A percentile compares a stretch with the other conserved stretches of the same genome.
Conservation (phyloP, 257 asterid genomes). For the Mentha longifolia region DNA sequence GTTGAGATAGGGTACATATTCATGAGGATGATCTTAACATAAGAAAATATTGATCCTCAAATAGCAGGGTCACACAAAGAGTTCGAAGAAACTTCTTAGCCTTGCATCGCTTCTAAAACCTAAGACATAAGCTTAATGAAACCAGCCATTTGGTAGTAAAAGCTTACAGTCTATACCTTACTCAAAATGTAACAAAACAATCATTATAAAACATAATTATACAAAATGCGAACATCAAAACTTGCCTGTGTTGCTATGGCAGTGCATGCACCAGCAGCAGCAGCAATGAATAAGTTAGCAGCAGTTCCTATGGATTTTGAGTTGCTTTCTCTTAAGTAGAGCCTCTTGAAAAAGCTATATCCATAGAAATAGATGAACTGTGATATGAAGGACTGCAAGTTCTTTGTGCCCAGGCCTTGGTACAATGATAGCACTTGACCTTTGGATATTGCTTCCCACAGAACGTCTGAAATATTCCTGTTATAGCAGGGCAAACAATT, state of each 20-base stretch:
- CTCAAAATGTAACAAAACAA: constrained; percentile 1
- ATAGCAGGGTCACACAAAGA: constrained; percentile 13
- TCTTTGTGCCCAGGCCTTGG: constrained; percentile 93
- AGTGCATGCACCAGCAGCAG: constrained; percentile 90
- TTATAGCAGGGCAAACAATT: constrained; percentile 24
- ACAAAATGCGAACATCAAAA: constrained; percentile 28
- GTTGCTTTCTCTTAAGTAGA: constrained; percentile 72
- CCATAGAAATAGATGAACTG: constrained; percentile 81
- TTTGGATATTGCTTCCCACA: constrained; percentile 65
- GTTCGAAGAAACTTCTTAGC: constrained; percentile 2
- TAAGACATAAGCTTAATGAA: constrained; percentile 5
- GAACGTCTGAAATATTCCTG: constrained; percentile 71
- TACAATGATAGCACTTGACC: constrained; percentile 71
- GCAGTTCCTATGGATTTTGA: constrained; percentile 77
- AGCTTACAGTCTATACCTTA: constrained; percentile 3
- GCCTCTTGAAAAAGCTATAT: constrained; percentile 83
- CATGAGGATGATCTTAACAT: not conserved
- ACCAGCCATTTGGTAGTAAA: not conserved
- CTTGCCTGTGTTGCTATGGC: constrained; percentile 84
- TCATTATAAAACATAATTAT: constrained; percentile 13
- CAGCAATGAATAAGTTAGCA: constrained; percentile 87
- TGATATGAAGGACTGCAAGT: constrained; percentile 77
- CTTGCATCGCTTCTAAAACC: constrained; percentile 20
- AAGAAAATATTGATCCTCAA: constrained; percentile 24
- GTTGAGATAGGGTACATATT: constrained; percentile 25